Conservation (phyloP, 2,329 filamentous ascomycete species). For the Phyllosticta citriasiana region DNA sequence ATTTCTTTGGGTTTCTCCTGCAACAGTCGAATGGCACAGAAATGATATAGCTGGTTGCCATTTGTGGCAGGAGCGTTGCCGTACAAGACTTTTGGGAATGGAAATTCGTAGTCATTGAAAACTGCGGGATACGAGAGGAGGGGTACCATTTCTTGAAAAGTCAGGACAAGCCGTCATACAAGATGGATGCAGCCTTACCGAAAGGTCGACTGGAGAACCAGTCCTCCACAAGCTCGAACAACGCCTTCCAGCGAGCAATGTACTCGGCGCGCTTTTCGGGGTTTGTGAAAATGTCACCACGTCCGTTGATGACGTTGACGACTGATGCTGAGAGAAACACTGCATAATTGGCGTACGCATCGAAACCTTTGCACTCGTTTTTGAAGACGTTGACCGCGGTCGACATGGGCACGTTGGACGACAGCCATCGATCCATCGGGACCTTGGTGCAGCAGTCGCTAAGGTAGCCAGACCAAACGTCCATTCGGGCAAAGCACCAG, state of each 20-base stretch:
- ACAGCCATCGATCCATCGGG: conserved; percentile 38
- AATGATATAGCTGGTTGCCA: conserved; percentile 15
- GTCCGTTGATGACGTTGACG: conserved; percentile 16
- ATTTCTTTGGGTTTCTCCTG: conserved; percentile 20
- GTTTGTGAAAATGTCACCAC: conserved; percentile 17
- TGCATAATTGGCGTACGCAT: conserved; percentile 51
- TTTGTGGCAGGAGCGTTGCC: conserved; percentile 15
- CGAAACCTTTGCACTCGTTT: conserved; percentile 28
- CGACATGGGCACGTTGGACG: conserved; percentile 30
- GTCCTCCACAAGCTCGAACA: conserved; percentile 24
- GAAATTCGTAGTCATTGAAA: conserved; percentile 4
- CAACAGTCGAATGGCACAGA: conserved; percentile 12
- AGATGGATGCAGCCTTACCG: too few relatives aligned
- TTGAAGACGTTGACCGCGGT: conserved; percentile 30
- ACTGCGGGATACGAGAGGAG: conserved; percentile 8
- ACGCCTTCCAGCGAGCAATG: conserved; percentile 20
- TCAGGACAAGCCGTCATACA: too few relatives aligned
- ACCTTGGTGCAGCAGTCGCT: conserved; percentile 42
- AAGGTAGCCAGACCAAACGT: conserved; percentile 47
- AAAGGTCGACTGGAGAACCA: conserved; percentile 24
- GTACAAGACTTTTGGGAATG: conserved; percentile 14
- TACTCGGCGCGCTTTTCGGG: conserved; percentile 13
- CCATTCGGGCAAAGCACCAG: conserved; percentile 51
- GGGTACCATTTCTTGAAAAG: conserved; percentile 11
- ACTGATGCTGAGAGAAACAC: conserved; percentile 47